Conservation (phyloP, 805 yeast genomes). For the Candida pseudofarinosa region DNA sequence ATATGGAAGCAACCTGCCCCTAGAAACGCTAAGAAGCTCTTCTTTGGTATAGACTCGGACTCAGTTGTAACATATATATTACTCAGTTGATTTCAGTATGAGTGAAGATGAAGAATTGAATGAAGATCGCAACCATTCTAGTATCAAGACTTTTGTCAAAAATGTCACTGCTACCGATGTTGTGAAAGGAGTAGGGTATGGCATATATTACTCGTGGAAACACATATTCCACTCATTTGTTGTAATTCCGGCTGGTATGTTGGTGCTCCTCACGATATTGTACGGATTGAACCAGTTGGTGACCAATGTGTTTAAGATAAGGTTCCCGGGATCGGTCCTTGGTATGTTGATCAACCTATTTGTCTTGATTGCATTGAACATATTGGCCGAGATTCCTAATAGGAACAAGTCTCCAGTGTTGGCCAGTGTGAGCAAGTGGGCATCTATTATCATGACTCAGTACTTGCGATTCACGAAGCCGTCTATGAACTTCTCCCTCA, state of each 20-base stretch:
- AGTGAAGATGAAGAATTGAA: neutral
- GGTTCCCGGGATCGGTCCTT: slow-evolving; percentile 68
- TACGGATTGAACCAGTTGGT: slow-evolving; percentile 53
- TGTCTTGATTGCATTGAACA: slow-evolving; percentile 37
- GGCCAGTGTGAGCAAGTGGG: slow-evolving; percentile 8
- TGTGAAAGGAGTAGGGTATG: slow-evolving; percentile 20
- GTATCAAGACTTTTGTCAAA: neutral
- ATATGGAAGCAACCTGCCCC: neutral
- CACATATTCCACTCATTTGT: slow-evolving; percentile 43
- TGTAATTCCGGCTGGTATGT: slow-evolving; percentile 46
- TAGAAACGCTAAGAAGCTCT: neutral
- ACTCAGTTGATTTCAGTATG: neutral
- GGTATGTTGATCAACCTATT: slow-evolving; percentile 61
- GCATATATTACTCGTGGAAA: slow-evolving; percentile 27
- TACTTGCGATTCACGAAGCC: slow-evolving; percentile 45
- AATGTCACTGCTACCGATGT: slow-evolving; percentile 2
- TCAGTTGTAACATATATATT: neutral
- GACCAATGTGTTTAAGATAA: slow-evolving; percentile 39
- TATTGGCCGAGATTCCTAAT: slow-evolving; percentile 10
- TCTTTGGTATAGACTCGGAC: no score
- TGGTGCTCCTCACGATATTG: slow-evolving; percentile 41
- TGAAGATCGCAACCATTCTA: neutral
- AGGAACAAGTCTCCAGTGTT: slow-evolving; percentile 10
- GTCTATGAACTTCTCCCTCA: slow-evolving; percentile 63
- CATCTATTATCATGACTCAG: slow-evolving; percentile 21